Evolutionary conservation across 306 rosid species (phyloP).

Genomic region (Quercus parvula): DNA sequence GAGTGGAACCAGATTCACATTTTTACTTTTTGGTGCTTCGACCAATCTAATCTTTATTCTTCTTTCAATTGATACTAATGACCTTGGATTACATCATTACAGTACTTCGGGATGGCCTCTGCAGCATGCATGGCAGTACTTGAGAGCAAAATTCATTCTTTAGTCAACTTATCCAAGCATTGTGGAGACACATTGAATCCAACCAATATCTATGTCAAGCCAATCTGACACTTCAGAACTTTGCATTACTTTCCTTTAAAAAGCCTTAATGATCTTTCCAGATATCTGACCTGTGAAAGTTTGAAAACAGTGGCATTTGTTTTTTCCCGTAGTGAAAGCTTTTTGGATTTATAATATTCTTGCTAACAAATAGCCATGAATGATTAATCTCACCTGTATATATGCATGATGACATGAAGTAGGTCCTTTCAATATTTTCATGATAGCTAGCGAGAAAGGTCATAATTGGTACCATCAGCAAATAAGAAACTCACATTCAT

Average conservation of each 20-base stretch:
- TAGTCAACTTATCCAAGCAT: not conserved
- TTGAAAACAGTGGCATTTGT: not conserved
- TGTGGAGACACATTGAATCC: not conserved
- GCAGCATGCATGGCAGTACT: not conserved
- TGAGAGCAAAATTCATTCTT: not conserved
- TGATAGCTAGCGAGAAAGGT: not conserved
- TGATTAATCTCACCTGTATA: not conserved
- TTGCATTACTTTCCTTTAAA: too few species aligned
- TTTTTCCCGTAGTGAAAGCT: not conserved
- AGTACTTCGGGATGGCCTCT: not conserved
- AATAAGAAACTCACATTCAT: not conserved
- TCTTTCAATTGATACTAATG: too few species aligned
- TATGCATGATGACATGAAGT: not conserved
- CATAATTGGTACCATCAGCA: not conserved
- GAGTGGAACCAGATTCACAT: too few species aligned
- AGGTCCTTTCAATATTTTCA: not conserved
- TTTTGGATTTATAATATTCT: not conserved
- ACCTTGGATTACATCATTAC: not conserved
- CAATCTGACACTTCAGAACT: too few species aligned
- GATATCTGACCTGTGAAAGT: not conserved
- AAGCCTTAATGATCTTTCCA: not conserved
- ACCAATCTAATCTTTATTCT: too few species aligned
- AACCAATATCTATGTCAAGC: not conserved
- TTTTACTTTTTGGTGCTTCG: too few species aligned
- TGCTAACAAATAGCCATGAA: too few species aligned